Evolutionary conservation across 2,329 filamentous ascomycete genomes (phyloP).

Genomic region (Aspergillus cejpii): DNA sequence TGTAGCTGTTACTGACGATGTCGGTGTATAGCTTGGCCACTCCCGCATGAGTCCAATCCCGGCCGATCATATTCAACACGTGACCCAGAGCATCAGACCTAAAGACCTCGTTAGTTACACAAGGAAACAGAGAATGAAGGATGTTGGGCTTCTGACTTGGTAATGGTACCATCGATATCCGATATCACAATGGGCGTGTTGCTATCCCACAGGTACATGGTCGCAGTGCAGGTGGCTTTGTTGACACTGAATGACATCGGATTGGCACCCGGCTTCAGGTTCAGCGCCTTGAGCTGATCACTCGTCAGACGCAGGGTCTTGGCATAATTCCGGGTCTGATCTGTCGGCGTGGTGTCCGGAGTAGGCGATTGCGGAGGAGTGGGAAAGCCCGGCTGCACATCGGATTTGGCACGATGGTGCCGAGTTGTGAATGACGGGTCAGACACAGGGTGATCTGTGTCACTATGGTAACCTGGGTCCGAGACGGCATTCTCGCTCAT

Average conservation of each 20-base stretch:
- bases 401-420: conserved; percentile 55
- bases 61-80: conserved; percentile 90
- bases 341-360: conserved; percentile 47
- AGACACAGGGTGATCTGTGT: conserved; percentile 62
- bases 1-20: conserved; percentile 92
- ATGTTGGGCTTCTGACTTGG: conserved; percentile 54
- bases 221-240: conserved; percentile 80
- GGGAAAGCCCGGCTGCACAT: conserved; percentile 61
- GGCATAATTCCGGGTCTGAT: conserved; percentile 81
- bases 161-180: conserved; percentile 97
- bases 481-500: conserved; percentile 73
- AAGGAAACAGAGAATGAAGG: background rate
- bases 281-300: conserved; percentile 81
- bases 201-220: conserved; percentile 89
- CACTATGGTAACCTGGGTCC: conserved; percentile 92
- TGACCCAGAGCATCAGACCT: conserved; percentile 84
- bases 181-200: conserved; percentile 94
- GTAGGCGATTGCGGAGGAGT: conserved; percentile 52
- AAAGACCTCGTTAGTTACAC: conserved; percentile 14
- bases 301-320: conserved; percentile 94
- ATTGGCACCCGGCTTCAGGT: conserved; percentile 80
- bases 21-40: conserved; percentile 97
- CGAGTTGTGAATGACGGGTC: conserved; percentile 54
- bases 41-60: conserved; percentile 95
- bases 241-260: conserved; percentile 96